Evolutionary conservation across 305 asterid genomes (phyloP), one percentile per base, ranked within the genome.

Genomic region (Rubia peregrina): DNA sequence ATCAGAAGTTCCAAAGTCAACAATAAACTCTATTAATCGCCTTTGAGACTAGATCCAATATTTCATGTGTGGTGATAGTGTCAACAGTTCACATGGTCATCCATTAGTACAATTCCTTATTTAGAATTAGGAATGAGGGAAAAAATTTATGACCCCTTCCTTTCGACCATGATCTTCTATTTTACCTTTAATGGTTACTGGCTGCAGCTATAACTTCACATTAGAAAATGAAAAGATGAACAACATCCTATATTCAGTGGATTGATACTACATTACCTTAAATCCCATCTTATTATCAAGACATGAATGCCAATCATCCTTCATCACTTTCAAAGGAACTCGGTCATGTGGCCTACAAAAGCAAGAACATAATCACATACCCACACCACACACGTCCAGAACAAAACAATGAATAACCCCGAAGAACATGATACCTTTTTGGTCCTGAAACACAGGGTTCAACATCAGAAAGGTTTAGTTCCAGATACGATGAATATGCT

Each of bases 361-460:
- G 4, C 46, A 75, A 68, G 51, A 65, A 71, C 17, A 12, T 14
- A 42, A 71, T 60, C 22, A 17, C 68, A 53, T 75, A 30, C 33
- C 33, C 33, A 3, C 33, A 30, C 61, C 61, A 53, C 41, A 56
- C n/a, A 40, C 16, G n/a, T 68, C 33, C 33, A 48, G 24, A 65
- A 76, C 16, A 11, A 69, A 70, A 59, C 69, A 74, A 19, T 24
- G 61, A 40, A 40, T 69, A 42, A 11, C 19, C n/a, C 16, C 13
- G 24, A 46, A 12, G 22, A 22, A 24, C 30, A 30, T 43, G 26
- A 63, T 72, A 89, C 97, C 97, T 87, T 76, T 91, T 91, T 55
- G 97, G 97, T 77, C 97, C 96, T 36, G 97, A 89, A 67, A 89
- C 80, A 78, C 95, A 90, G 56, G 96, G 96, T 69, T 81, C 92